Percentiles rank a stretch among this genome's conserved stretches.
Evolutionary conservation across 2,329 filamentous ascomycete species (phyloP).

Genomic region (Neofusicoccum sp.): DNA sequence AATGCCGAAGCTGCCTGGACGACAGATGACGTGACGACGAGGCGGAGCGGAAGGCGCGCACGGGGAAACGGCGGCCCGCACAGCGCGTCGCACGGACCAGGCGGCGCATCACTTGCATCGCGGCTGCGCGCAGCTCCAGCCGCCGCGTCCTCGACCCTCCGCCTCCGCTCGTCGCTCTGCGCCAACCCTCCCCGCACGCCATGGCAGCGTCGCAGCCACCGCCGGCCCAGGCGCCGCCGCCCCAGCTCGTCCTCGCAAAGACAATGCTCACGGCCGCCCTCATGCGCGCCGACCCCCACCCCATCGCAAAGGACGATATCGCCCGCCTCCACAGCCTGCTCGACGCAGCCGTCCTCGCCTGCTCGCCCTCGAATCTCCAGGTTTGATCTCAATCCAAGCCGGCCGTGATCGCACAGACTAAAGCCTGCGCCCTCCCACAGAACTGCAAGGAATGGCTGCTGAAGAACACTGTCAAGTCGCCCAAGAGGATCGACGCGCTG

Average conservation of each 20-base stretch:
- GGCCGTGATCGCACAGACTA: slow-evolving; percentile 2
- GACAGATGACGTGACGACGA: neutral
- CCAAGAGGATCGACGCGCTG: slow-evolving; percentile 63
- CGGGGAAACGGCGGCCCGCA: neutral
- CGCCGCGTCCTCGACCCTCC: neutral
- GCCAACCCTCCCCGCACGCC: neutral
- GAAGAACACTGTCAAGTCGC: slow-evolving; percentile 66
- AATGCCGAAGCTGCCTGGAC: too few species aligned
- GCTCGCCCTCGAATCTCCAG: slow-evolving; percentile 18
- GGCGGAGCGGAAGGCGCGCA: neutral
- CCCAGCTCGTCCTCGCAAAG: slow-evolving; percentile 7
- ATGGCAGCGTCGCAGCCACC: slow-evolving; percentile 3
- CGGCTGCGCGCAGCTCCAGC: neutral
- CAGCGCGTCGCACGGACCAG: neutral
- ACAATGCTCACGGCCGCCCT: slow-evolving; percentile 8
- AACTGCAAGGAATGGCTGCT: slow-evolving; percentile 86
- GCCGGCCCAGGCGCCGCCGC: neutral
- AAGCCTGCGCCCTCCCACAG: slow-evolving; percentile 46
- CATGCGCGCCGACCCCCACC: slow-evolving; percentile 7
- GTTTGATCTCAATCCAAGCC: slow-evolving; percentile 16
- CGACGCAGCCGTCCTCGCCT: slow-evolving; percentile 8
- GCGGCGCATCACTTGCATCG: neutral
- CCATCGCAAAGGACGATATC: slow-evolving; percentile 8
- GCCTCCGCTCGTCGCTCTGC: neutral
- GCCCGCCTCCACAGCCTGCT: slow-evolving; percentile 15